Base-by-base conservation (phyloP, 1,284 basidiomycete species). In the Athelia psychrophila region DNA sequence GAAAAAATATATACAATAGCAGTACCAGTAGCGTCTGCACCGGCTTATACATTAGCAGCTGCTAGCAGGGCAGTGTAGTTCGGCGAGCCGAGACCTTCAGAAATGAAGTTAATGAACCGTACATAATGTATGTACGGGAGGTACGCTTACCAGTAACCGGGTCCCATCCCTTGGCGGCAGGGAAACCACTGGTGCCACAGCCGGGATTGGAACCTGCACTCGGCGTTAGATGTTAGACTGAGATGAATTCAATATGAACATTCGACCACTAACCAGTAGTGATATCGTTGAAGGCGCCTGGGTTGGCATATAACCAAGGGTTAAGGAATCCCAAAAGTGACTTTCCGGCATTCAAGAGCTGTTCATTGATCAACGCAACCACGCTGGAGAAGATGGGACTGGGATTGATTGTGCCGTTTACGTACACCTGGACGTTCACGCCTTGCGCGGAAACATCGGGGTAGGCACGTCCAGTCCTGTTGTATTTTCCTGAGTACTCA, bases 311-410 rank as follows among this genome's bases (percentile, higher is more conserved):
- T 25, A 42, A 50, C 68, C 62, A 59, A 2, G 72, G 72, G 59
- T 75, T 74, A 15, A 75, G 50, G 64, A 71, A 76, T 6, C 75
- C 75, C 0, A 76, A 60, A 16, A 62, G 52, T 3, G 64, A 35
- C 51, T 65, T 65, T 25, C 69, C 70, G 16, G 64, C 54, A 8
- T 59, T 60, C 33, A 66, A 24, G 12, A 63, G 63, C 36, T 59
- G 55, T 53, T 73, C 73, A 57, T 77, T 77, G n/a, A 77, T 49
- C 38, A 74, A 55, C 1, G 65, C 58, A 27, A 77, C 58, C 30
- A 76, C 58, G 38, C 63, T 62, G 15, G 71, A 62, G 53, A 76
- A 67, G 19, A 68, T 64, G 2, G 74, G 74, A 12, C 65, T 56
- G 18, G 48, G 27, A 4, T 47, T 56, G 1, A 46, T 27, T 22